Evolutionary conservation across 805 yeast species (phyloP).

Genomic region (Candida sithepensis): DNA sequence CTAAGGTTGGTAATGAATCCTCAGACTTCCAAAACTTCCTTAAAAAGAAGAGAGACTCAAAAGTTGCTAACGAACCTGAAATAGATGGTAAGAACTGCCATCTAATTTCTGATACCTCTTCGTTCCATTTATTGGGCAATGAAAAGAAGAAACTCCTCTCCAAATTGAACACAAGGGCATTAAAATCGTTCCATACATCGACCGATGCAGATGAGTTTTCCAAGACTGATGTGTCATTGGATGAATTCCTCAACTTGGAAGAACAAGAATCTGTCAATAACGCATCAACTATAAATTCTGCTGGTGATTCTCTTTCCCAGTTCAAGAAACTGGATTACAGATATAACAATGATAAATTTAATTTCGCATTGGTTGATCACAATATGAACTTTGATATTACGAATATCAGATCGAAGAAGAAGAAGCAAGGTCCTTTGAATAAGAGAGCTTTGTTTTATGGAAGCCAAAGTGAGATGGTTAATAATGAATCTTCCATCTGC

Average conservation of each 20-base stretch:
- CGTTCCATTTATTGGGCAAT: conserved; percentile 18
- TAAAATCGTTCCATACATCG: neutral
- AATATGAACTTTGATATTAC: conserved; percentile 8
- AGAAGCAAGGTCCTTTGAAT: conserved; percentile 26
- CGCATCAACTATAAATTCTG: neutral
- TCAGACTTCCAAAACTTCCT: conserved; percentile 7
- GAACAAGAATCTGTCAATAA: conserved; percentile 8
- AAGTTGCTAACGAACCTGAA: conserved; percentile 1
- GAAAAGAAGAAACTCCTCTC: conserved; percentile 9
- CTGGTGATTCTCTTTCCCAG: conserved; percentile 4
- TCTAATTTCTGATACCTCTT: conserved; percentile 24
- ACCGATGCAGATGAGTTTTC: conserved; percentile 2
- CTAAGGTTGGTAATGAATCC: neutral
- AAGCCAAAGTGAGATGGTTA: conserved; percentile 30
- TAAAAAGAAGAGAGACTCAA: conserved; percentile 1
- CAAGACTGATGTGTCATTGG: conserved; percentile 8
- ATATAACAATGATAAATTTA: conserved; percentile 25
- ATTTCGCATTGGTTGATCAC: conserved; percentile 24
- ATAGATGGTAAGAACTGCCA: conserved; percentile 14
- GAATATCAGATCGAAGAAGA: conserved; percentile 3
- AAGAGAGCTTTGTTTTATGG: conserved; percentile 31
- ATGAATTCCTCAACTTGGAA: conserved; percentile 22
- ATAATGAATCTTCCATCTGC: conserved; percentile 18
- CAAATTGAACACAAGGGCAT: neutral
- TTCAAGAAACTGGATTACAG: conserved; percentile 24